A percentile compares a stretch with the other conserved stretches of the same genome.
Conservation (phyloP, 2,329 filamentous ascomycete genomes). For the Botrytis hyacinthi region DNA sequence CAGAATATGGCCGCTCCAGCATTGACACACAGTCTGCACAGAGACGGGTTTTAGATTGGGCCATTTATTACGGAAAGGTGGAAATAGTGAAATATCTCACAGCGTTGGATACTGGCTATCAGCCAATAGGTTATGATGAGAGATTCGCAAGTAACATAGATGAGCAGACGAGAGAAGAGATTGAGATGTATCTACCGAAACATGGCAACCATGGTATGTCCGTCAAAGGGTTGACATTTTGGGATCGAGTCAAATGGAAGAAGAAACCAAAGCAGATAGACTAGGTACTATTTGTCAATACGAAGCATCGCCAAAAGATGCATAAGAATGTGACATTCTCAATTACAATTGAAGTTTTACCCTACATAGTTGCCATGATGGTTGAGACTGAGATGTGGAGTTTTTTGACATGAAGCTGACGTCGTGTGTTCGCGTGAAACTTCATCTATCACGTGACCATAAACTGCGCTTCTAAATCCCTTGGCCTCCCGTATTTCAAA, state of each 20-base stretch:
- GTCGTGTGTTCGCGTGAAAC: neutral
- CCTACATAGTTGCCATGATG: neutral
- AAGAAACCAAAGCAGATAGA: neutral
- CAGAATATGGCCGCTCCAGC: conserved; percentile 10
- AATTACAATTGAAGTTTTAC: no score
- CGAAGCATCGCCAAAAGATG: no score
- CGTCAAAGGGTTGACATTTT: conserved; percentile 12
- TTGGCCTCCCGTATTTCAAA: neutral
- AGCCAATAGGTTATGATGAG: conserved; percentile 1
- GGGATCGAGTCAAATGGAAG: conserved; percentile 11
- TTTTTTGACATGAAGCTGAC: neutral
- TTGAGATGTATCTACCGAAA: conserved; percentile 12
- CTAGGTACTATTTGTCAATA: neutral
- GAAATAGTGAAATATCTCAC: conserved; percentile 15
- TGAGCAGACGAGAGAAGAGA: neutral
- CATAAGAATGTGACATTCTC: neutral
- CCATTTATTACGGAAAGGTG: conserved; percentile 15
- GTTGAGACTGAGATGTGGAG: neutral
- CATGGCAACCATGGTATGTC: neutral
- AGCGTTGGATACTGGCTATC: conserved; percentile 4
- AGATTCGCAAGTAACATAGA: conserved; percentile 13
- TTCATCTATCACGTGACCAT: neutral
- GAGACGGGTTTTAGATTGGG: conserved; percentile 17
- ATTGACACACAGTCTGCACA: conserved; percentile 3
- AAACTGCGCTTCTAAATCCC: neutral